Base-by-base conservation (phyloP, 352 stramenopile species). In the Globisporangium emineosum region DNA sequence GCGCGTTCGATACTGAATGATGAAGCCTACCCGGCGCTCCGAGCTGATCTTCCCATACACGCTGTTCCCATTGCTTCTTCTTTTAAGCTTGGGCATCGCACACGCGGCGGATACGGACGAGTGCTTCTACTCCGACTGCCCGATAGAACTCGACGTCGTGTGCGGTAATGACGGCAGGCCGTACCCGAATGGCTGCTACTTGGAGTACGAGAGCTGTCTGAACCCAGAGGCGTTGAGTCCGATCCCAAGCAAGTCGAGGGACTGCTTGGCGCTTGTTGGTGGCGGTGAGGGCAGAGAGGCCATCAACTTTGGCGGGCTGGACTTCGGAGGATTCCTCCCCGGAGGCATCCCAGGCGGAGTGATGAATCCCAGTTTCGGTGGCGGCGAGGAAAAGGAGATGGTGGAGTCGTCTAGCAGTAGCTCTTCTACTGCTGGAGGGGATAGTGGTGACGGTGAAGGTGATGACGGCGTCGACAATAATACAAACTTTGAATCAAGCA, bases 141-240 rank as follows among this genome's bases (percentile, higher is more conserved):
- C 35, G 15, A 43, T 19, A 13, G 13, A 43, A 13, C 13, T 43
- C 13, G 35, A 43, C 35, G 19, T 30, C 7, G 70, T 76, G 30
- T 76, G 70, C 15, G 63, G 64, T 17, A 61, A 43, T 17, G 52
- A 74, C 25, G 47, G 47, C 27, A 19, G 27, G 12, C 57, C 55
- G 37, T 69, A 72, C 57, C 5, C 60, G 40, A 75, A 69, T 42
- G 3, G 35, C 13, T 74, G 67, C 32, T 33, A 56, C 27, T 40
- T 65, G 29, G 6, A 50, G 45, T 35, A 57, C 37, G 57, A 42
- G 13, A 33, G 47, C 29, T 69, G 63, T 23, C 9, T 27, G 29
- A n/a, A 45, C 5, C 30, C 33, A 9, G 25, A 43, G 0, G n/a
- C 15, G 1, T 7, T 64, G 27, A 8, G 12, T 25, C 12, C 42